Conservation (phyloP, 2,329 filamentous ascomycete species). For the Penicillium sp. region DNA sequence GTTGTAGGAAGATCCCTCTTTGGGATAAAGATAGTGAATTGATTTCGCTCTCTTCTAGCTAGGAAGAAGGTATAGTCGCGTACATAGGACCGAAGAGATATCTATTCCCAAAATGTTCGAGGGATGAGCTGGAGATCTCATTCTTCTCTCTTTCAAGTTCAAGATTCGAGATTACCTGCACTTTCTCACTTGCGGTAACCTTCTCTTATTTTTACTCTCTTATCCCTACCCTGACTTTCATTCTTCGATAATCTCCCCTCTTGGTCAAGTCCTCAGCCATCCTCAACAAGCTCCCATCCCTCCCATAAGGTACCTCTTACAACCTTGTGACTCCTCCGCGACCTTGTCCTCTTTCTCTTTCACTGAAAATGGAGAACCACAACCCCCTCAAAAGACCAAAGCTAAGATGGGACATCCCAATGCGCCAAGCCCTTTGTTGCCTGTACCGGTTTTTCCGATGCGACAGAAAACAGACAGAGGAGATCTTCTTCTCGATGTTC, state of each 20-base stretch:
- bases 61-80: neutral
- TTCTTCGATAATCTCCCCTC: neutral
- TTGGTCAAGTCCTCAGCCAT: neutral
- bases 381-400: neutral
- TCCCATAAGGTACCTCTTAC: neutral
- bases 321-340: neutral
- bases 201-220: neutral
- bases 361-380: neutral
- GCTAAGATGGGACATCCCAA: slow-evolving; percentile 18
- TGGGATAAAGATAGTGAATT: too few relatives aligned
- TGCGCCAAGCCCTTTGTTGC: slow-evolving; percentile 25
- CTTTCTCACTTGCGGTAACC: neutral
- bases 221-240: neutral
- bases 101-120: neutral
- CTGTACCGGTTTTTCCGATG: slow-evolving; percentile 24
- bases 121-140: neutral
- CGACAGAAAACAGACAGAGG: slow-evolving; percentile 4
- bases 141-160: neutral
- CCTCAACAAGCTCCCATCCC: neutral
- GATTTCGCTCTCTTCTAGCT: neutral
- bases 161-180: neutral
- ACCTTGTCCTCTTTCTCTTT: too few relatives aligned
- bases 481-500: slow-evolving; percentile 30
- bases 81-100: neutral
- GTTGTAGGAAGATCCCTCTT: neutral